A percentile compares a stretch with the other conserved stretches of the same genome.
phyloP scores from a whole-genome alignment of 208 protist species.

The Tritrichomonas musculus region DNA sequence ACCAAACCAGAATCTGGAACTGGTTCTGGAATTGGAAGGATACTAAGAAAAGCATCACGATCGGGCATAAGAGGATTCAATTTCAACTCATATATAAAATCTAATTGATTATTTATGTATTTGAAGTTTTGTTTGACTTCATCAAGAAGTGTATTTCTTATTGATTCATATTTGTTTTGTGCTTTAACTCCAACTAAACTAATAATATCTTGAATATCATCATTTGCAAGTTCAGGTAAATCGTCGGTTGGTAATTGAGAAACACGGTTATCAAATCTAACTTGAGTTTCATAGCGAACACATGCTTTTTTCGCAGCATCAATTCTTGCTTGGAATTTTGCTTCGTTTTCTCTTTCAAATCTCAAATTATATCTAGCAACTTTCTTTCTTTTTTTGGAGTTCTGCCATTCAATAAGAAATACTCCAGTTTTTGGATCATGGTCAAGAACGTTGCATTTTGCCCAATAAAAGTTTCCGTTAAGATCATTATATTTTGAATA shows the following conservation, averaged over 20 bases:
- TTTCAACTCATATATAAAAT: background rate
- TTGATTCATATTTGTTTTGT: background rate
- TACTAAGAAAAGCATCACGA: background rate
- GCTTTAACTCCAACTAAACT: background rate
- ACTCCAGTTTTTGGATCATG: background rate
- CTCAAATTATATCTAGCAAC: conserved; percentile 7
- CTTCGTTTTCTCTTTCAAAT: background rate
- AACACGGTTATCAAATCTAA: background rate
- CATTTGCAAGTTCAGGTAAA: background rate
- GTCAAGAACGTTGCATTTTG: background rate
- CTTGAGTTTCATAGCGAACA: background rate
- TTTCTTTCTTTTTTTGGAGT: background rate
- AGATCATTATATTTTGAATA: background rate
- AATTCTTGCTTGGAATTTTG: conserved; percentile 7
- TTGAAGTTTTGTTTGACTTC: background rate
- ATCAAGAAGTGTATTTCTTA: background rate
- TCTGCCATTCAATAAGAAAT: conserved; percentile 5
- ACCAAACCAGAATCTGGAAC: background rate
- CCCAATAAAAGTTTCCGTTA: background rate
- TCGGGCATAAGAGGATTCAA: background rate
- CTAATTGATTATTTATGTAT: conserved; percentile 3
- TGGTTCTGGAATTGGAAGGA: background rate
- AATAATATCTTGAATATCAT: background rate
- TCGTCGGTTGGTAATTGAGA: background rate
- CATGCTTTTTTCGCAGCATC: background rate